phyloP scores from a whole-genome alignment of 2,329 filamentous ascomycete genomes.

The Endocalyx cinctus region DNA sequence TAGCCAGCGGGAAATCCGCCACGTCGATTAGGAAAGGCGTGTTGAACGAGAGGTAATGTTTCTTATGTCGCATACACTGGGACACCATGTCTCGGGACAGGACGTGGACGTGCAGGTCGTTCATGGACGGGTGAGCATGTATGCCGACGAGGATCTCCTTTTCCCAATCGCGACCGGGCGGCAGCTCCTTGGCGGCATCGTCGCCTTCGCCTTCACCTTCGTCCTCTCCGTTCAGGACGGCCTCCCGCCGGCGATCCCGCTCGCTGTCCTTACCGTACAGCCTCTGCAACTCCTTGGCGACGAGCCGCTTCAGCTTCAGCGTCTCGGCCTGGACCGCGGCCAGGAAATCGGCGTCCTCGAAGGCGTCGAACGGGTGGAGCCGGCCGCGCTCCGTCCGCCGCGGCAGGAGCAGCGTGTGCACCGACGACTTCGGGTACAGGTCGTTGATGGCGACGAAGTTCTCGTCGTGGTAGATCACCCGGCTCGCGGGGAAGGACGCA shows the following conservation, averaged over 20 bases:
- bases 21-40: slow-evolving; percentile 79
- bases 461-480: slow-evolving; percentile 62
- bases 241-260: slow-evolving; percentile 59
- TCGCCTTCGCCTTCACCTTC: slow-evolving; percentile 33
- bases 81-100: slow-evolving; percentile 76
- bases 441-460: slow-evolving; percentile 76
- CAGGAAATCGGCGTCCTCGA: slow-evolving; percentile 68
- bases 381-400: slow-evolving; percentile 57
- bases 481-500: slow-evolving; percentile 49
- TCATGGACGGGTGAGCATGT: slow-evolving; percentile 88
- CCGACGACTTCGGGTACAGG: slow-evolving; percentile 75
- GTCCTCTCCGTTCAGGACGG: slow-evolving; percentile 57
- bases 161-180: slow-evolving; percentile 72
- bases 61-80: slow-evolving; percentile 66
- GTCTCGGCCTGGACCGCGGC: slow-evolving; percentile 57
- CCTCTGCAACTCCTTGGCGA: slow-evolving; percentile 70
- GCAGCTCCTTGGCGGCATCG: slow-evolving; percentile 41
- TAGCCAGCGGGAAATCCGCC: slow-evolving; percentile 70
- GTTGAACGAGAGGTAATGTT: slow-evolving; percentile 90
- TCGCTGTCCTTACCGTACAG: slow-evolving; percentile 59
- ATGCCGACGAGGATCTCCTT: slow-evolving; percentile 72
- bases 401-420: slow-evolving; percentile 86
- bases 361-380: slow-evolving; percentile 72
- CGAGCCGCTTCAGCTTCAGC: slow-evolving; percentile 56
- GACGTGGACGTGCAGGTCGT: slow-evolving; percentile 85